Evolutionary conservation across 768 basidiomycete genomes (phyloP).

Genomic region (Mycena crocata): DNA sequence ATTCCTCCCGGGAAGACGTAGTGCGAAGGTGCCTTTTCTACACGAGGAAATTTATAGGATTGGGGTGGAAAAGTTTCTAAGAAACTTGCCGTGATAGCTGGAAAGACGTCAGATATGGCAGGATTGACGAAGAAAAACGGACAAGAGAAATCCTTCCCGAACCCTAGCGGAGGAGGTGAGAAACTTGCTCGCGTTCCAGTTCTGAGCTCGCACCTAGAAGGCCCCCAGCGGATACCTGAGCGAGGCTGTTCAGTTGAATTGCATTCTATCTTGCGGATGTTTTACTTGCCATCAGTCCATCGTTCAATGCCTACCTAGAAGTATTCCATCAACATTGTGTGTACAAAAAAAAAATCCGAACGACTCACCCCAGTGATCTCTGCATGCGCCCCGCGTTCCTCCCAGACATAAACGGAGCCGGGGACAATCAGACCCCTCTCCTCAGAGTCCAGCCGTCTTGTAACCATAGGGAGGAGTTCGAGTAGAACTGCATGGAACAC

Average conservation of each 20-base stretch:
- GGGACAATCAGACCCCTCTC: constrained; percentile 79
- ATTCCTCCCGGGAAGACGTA: constrained; percentile 51
- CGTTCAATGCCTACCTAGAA: constrained; percentile 80
- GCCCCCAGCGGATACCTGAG: constrained; percentile 78
- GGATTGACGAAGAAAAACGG: constrained; percentile 12
- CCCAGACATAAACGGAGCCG: constrained; percentile 88
- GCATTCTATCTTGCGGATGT: not conserved
- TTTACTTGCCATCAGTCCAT: constrained; percentile 76
- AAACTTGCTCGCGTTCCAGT: too few species aligned
- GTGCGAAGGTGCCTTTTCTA: constrained; percentile 71
- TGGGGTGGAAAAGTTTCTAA: too few species aligned
- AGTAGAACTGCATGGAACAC: constrained; percentile 82
- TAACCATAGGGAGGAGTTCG: constrained; percentile 80
- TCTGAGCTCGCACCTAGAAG: too few species aligned
- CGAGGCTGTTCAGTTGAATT: not conserved
- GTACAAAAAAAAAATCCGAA: not conserved
- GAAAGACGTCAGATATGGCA: constrained; percentile 71
- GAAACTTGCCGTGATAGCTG: constrained; percentile 83
- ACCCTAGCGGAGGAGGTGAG: too few species aligned
- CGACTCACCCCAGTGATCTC: constrained; percentile 76
- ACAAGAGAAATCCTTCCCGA: too few species aligned
- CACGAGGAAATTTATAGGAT: too few species aligned
- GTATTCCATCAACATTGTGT: constrained; percentile 20
- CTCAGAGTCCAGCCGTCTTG: constrained; percentile 79
- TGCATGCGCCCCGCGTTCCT: constrained; percentile 79